A percentile compares a stretch with the other conserved stretches of the same genome.
Conservation (phyloP, 805 yeast genomes). For the Ogataea haglerorum region DNA sequence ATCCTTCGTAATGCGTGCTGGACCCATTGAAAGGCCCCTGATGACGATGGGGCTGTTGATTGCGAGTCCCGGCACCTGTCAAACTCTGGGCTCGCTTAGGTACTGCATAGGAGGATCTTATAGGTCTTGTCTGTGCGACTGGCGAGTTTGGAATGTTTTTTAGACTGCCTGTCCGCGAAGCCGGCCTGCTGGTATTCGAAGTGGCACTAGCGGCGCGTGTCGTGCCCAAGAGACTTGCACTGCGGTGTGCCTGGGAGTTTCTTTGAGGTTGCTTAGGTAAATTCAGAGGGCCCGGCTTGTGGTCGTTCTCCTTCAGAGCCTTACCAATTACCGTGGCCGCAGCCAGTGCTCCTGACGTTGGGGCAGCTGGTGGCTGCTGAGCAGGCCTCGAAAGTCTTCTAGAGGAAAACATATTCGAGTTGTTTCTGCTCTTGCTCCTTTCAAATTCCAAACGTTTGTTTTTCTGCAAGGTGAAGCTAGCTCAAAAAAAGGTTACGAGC, state of each 20-base stretch:
- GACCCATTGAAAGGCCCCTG: conserved; percentile 18
- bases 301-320: conserved; percentile 39
- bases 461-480: conserved; percentile 9
- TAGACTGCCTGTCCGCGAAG: conserved; percentile 21
- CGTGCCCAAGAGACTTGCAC: conserved; percentile 20
- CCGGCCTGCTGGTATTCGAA: conserved; percentile 9
- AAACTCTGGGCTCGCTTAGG: conserved; percentile 23
- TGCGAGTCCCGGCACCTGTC: conserved; percentile 6
- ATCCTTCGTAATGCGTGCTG: conserved; percentile 10
- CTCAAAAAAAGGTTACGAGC: conserved; percentile 1
- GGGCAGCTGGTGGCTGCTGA: conserved; percentile 24
- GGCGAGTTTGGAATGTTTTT: conserved; percentile 17
- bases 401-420: conserved; percentile 17
- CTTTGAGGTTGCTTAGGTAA: conserved; percentile 28
- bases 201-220: conserved; percentile 25
- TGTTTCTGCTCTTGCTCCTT: conserved; percentile 6
- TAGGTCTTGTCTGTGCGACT: conserved; percentile 7
- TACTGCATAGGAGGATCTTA: conserved; percentile 4
- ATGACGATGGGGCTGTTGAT: conserved; percentile 13
- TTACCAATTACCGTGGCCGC: conserved; percentile 59
- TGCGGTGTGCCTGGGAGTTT: conserved; percentile 14
- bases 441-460: background rate
- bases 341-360: conserved; percentile 54
- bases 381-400: conserved; percentile 22
- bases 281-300: conserved; percentile 30